phyloP scores from a whole-genome alignment of 2,329 filamentous ascomycete genomes.

The Claviceps digitariae region DNA sequence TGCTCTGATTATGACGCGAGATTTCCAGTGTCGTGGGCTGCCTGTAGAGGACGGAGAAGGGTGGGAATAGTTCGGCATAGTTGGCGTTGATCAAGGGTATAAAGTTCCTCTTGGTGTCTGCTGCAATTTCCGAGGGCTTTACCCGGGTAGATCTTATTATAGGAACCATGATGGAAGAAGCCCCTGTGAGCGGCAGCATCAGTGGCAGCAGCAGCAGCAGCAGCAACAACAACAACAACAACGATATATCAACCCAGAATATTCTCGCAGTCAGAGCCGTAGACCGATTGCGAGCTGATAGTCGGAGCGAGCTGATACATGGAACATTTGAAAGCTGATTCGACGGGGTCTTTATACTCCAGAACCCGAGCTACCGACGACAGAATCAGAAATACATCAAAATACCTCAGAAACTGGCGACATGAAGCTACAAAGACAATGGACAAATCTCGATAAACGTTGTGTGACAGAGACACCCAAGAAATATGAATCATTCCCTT shows the following conservation, averaged over 20 bases:
- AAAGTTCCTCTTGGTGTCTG: conserved; percentile 57
- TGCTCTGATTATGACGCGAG: conserved; percentile 20
- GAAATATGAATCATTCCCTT: conserved; percentile 23
- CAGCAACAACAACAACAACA: too few species aligned
- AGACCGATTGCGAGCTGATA: background rate
- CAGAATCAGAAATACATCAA: background rate
- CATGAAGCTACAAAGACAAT: background rate
- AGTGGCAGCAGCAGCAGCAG: too few species aligned
- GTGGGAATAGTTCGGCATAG: conserved; percentile 40
- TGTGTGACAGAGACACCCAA: conserved; percentile 22
- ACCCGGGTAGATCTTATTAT: conserved; percentile 18
- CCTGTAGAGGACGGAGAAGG: conserved; percentile 45
- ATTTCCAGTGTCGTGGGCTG: conserved; percentile 32
- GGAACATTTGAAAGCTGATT: conserved; percentile 3
- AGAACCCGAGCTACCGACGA: background rate
- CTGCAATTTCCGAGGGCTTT: conserved; percentile 48
- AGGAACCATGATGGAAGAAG: conserved; percentile 16
- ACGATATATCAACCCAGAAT: background rate
- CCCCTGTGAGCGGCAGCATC: background rate
- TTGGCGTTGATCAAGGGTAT: conserved; percentile 50
- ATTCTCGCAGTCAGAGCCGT: background rate
- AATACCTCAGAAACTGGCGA: conserved; percentile 6
- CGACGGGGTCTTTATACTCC: conserved; percentile 4
- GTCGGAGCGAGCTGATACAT: conserved; percentile 8
- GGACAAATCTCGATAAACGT: conserved; percentile 15